Evolutionary conservation across 2,329 filamentous ascomycete species (phyloP), one percentile per base, ranked within the genome.

Genomic region (Hypoxylon sp.): DNA sequence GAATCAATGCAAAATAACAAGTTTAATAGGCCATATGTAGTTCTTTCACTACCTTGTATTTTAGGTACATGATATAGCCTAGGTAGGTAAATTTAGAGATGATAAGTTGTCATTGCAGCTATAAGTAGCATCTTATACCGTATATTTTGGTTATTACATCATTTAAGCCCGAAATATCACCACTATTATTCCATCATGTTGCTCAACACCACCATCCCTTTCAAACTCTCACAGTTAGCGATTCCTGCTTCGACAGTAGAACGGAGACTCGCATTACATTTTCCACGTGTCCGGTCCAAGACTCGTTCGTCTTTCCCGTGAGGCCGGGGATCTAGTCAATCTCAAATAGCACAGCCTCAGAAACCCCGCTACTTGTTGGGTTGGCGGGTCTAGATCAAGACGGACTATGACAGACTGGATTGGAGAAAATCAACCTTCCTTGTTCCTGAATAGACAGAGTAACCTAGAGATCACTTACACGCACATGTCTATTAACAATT

Each of bases 361-460:
- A 42, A 46, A 61, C 19, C 8, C 39, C 42, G 39, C 46, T 48
- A 10, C 29, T 50, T 27, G 32, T 47, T 42, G 44, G 32, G 21
- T 51, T 47, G 6, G 35, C 56, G 31, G 35, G 57, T 44, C 47
- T 65, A 58, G 52, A 61, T 50, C 27, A 39, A 55, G 52, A 37
- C 11, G 32, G 11, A 37, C 11, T 15, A 13, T 32, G 31, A 32
- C 31, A 15, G n/a, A 31, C 47, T 4, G 13, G 15, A n/a, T 52
- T 57, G 27, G 46, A 37, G 44, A 35, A 54, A 47, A 24, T 35
- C 48, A 35, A n/a, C 39, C 57, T 55, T 65, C 39, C n/a, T 51
- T 42, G 66, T 69, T 62, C 62, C 66, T 66, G 54, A 55, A 54
- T 39, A 37, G 29, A 59, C 13, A 48, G 59, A 67, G 62, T 69